Evolutionary conservation across 2,329 filamentous ascomycete genomes (phyloP), one percentile per base, ranked within the genome.

Genomic region (Aspergillus ibericus): DNA sequence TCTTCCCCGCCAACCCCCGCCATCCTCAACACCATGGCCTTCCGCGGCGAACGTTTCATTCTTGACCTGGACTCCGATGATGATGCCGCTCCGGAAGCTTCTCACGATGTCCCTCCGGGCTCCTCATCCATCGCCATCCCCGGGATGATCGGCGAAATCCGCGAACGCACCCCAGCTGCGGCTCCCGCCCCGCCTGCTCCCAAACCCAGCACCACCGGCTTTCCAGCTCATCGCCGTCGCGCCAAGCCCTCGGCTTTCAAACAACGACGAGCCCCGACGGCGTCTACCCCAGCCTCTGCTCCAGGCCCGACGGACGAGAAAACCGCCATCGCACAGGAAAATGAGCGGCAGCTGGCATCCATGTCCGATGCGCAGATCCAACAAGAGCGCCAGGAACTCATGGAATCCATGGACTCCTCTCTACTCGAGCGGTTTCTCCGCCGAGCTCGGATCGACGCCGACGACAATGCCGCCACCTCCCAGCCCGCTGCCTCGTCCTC

Each of bases 291-390:
- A 22, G 5, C 65, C 56, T 18, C 54, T 27, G 52, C n/a, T 3
- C 25, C 57, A 13, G 36, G 22, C 29, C 22, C 38, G 15, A 48
- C 53, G 36, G 80, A 83, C 44, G 92, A 96, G 70, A 86, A 85
- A 68, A 78, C 79, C 62, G 81, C 83, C 5, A 98, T 99, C 72
- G 90, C 93, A 68, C 83, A 87, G 65, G 92, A 98, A 73, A 99
- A 98, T 69, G 85, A 78, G 46, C 83, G 86, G 58, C 85, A 84
- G 60, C 75, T 99, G 48, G 87, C 87, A 13, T 80, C 82, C 25
- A 97, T 99, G 95, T 90, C 89, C 1, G 78, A 85, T 0, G 84
- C 86, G 36, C 91, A 97, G 75, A 96, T 98, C 59, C 87, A 90
- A 61, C 82, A 88, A 65, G 92, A 95, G 60, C 85, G 89, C 44